phyloP scores from a whole-genome alignment of 139 green algal species.

The Ettlia oleoabundans region DNA sequence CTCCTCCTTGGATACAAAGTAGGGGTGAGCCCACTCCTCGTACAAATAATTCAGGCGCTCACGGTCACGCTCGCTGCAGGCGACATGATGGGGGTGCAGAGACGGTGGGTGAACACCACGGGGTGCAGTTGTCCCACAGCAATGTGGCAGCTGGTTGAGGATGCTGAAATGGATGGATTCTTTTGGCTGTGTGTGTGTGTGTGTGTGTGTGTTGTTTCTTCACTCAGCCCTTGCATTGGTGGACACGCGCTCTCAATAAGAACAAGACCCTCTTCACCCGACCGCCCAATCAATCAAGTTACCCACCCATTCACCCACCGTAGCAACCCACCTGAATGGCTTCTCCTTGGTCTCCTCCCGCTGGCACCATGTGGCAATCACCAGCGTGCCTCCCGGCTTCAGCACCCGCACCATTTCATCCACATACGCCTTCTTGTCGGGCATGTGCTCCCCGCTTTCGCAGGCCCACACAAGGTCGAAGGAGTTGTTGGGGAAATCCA shows the following conservation, averaged over 20 bases:
- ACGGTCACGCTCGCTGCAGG: conserved; percentile 70
- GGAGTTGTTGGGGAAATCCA: conserved; percentile 85
- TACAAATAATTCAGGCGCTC: conserved; percentile 92
- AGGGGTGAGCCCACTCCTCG: conserved; percentile 96
- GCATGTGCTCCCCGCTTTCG: conserved; percentile 98
- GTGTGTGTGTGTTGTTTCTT: no score
- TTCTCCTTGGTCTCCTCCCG: conserved; percentile 70
- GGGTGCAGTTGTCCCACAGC: no score
- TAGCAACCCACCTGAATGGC: conserved; percentile 53
- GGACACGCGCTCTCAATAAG: no score
- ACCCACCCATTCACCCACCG: neutral
- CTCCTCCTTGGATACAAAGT: conserved; percentile 95
- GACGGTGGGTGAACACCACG: no score
- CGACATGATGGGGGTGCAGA: no score
- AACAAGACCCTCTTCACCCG: no score
- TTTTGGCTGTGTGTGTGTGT: no score
- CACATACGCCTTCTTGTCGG: conserved; percentile 96
- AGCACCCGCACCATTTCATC: conserved; percentile 93
- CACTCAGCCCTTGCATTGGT: no score
- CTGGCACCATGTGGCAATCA: conserved; percentile 95
- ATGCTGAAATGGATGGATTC: no score
- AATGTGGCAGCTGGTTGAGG: no score
- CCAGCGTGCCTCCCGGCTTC: conserved; percentile 84
- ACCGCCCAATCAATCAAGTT: neutral
- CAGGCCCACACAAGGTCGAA: conserved; percentile 99